Evolutionary conservation across 2,329 filamentous ascomycete species (phyloP).

Genomic region (Neofusicoccum parvum): DNA sequence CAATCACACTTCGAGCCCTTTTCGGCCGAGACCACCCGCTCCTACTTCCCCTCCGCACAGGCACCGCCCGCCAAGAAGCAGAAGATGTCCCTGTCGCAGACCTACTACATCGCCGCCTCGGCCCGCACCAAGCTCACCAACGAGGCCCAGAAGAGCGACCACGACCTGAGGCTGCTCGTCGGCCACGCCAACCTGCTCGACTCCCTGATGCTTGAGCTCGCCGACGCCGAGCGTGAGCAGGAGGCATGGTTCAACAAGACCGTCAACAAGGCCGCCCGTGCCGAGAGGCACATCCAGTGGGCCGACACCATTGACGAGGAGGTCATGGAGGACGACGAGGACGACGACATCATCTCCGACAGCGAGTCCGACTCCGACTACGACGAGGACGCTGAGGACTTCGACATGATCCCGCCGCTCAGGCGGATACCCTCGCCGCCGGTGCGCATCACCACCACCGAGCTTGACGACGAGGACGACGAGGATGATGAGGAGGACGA

Average conservation of each 20-base stretch:
- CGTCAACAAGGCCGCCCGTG: constrained; percentile 71
- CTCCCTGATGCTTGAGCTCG: constrained; percentile 86
- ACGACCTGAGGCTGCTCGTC: constrained; percentile 92
- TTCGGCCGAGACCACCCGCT: constrained; percentile 47
- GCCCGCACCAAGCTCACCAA: constrained; percentile 93
- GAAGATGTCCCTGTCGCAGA: constrained; percentile 97
- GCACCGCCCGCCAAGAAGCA: constrained; percentile 61
- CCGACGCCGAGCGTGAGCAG: constrained; percentile 92
- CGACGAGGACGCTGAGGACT: constrained; percentile 55
- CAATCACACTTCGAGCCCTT: constrained; percentile 51
- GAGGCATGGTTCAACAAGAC: constrained; percentile 98
- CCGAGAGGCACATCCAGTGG: constrained; percentile 80
- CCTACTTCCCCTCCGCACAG: constrained; percentile 35
- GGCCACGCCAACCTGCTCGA: constrained; percentile 98
- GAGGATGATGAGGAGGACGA: constrained; percentile 50
- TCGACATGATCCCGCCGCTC: constrained; percentile 46
- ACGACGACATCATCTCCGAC: constrained; percentile 48
- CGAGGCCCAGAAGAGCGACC: constrained; percentile 87
- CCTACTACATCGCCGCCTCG: constrained; percentile 97
- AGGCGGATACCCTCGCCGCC: constrained; percentile 44
- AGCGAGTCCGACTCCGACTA: constrained; percentile 57
- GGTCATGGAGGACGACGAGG: constrained; percentile 69
- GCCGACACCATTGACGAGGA: constrained; percentile 77
- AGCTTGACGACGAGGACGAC: constrained; percentile 43
- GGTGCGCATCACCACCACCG: constrained; percentile 47